Percentiles rank a stretch among this genome's conserved stretches.
Evolutionary conservation across 345 rosid genomes (phyloP).

Genomic region (Luvunga scandens): DNA sequence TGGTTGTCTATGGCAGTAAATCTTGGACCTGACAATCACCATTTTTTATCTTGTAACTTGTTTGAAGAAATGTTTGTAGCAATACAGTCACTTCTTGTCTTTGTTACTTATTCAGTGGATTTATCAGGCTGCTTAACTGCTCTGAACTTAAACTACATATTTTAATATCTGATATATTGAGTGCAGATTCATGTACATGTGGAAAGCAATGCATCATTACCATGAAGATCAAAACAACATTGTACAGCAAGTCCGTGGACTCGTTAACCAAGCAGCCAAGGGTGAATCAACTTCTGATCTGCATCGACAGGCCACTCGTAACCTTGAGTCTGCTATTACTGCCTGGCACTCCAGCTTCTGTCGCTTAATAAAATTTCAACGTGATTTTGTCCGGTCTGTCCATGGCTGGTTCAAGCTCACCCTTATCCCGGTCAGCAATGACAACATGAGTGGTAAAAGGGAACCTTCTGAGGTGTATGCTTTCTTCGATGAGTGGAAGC

Average conservation of each 20-base stretch:
- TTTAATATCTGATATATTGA: not conserved
- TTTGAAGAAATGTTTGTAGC: not conserved
- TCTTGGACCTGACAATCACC: not conserved
- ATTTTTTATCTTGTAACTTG: not conserved
- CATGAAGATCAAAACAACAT: constrained; percentile 83
- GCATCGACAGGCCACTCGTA: constrained; percentile 91
- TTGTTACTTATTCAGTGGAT: not conserved
- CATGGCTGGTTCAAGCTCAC: constrained; percentile 95
- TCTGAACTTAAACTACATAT: not conserved
- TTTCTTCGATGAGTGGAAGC: constrained; percentile 96
- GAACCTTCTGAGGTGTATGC: constrained; percentile 53
- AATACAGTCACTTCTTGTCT: not conserved
- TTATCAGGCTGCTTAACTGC: not conserved
- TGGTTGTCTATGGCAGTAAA: not conserved
- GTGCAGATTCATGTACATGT: constrained; percentile 95
- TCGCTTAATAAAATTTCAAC: constrained; percentile 72
- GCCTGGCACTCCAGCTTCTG: constrained; percentile 93
- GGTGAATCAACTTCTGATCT: constrained; percentile 89
- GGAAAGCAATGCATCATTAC: constrained; percentile 85
- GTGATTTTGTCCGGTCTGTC: constrained; percentile 69
- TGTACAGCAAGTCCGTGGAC: constrained; percentile 95
- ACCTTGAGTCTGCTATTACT: constrained; percentile 82
- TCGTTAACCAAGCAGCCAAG: constrained; percentile 62
- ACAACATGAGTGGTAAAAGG: constrained; percentile 30
- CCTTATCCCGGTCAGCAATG: constrained; percentile 69